Percentiles rank a stretch among this genome's conserved stretches.
Evolutionary conservation across 2,329 filamentous ascomycete species (phyloP).

Genomic region (Botryotinia globosa): DNA sequence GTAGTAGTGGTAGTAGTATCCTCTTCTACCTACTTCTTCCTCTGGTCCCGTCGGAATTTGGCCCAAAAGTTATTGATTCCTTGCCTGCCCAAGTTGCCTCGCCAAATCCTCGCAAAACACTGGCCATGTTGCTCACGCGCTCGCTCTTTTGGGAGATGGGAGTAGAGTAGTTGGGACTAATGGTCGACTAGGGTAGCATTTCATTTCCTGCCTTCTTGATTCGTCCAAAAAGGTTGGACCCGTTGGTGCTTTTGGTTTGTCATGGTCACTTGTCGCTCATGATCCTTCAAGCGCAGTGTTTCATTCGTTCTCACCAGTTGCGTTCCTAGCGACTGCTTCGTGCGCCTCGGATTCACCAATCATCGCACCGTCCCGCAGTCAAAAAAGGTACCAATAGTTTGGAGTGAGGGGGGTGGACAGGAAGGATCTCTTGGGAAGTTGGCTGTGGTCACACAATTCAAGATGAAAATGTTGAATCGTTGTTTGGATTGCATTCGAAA

Average conservation of each 20-base stretch:
- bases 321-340: not conserved
- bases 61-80: not conserved
- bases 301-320: not conserved
- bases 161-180: conserved; percentile 7
- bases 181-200: not conserved
- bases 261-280: conserved; percentile 1
- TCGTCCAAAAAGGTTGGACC: not conserved
- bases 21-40: not conserved
- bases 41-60: not conserved
- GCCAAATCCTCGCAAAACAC: not conserved
- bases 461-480: not conserved
- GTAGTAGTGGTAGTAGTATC: not conserved
- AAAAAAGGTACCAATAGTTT: not conserved
- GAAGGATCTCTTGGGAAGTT: no score
- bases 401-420: not conserved
- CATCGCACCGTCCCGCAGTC: not conserved
- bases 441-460: not conserved
- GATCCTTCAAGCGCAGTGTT: conserved; percentile 9
- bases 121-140: conserved; percentile 2
- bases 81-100: no score
- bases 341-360: not conserved
- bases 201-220: not conserved
- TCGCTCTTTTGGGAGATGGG: not conserved
- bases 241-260: conserved; percentile 3
- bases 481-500: not conserved